These are phyloP conservation scores for Populus hybrid DNA, from an alignment of 441 rosid species.

Conservation along the genomic window DNA sequence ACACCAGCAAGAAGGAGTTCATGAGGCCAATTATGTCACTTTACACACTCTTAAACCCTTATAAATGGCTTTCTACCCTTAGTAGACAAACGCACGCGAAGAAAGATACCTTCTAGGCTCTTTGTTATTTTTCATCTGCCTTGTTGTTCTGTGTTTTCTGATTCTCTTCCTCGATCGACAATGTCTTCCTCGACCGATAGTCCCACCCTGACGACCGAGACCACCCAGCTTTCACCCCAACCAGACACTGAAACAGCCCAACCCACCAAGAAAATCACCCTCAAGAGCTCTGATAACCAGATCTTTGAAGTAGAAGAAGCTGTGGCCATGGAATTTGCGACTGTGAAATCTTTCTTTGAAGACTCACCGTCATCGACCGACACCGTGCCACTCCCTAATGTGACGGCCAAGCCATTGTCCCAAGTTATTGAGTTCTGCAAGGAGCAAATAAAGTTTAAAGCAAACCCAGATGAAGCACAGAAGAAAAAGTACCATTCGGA, in stretches of 20 bases:
- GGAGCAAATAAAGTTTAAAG: slow-evolving; percentile 16
- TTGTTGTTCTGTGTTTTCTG: not conserved
- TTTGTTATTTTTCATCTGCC: no score
- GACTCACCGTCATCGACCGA: not conserved
- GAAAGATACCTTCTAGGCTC: no score
- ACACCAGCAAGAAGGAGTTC: no score
- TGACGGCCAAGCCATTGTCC: slow-evolving; percentile 13
- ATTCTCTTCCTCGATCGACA: not conserved
- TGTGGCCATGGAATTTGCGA: slow-evolving; percentile 31
- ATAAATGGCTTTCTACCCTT: no score
- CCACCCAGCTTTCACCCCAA: not conserved
- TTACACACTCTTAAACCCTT: no score
- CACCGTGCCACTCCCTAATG: slow-evolving; percentile 36
- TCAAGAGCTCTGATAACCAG: slow-evolving; percentile 24
- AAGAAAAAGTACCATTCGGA: slow-evolving; percentile 11
- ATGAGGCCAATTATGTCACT: no score
- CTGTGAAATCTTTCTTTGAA: slow-evolving; percentile 31
- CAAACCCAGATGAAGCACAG: not conserved
- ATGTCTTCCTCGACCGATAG: not conserved
- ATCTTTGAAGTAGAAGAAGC: slow-evolving; percentile 25
- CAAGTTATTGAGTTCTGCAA: slow-evolving; percentile 23
- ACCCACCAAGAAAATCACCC: slow-evolving; percentile 12
- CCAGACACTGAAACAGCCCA: not conserved
- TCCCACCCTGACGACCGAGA: not conserved
- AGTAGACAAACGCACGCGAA: no score